Evolutionary conservation across 1,284 basidiomycete species (phyloP), one percentile per base, ranked within the genome.

Genomic region (Inonotus hispidus): DNA sequence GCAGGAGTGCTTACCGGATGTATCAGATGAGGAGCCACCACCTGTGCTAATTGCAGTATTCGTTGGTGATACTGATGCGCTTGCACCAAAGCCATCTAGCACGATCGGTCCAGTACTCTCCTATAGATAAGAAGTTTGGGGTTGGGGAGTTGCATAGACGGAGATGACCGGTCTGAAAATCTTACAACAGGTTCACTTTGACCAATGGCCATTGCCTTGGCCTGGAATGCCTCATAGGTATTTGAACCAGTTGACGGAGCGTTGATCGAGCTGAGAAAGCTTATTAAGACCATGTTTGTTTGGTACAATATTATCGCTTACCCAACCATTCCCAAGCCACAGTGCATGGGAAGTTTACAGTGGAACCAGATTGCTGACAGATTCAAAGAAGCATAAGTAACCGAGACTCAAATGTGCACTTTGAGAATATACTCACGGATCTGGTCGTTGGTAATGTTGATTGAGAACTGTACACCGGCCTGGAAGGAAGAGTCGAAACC

Each of bases 301-400:
- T 41, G 13, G 53, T 53, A 6, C 5, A n/a, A 32, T 14, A 25
- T 16, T 37, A 45, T 41, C 11, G 64, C 71, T 60, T 59, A 74
- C 63, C 82, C 83, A 46, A 84, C 83, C 82, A 85, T 84, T 35
- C 84, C 84, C 62, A 74, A 62, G 29, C 79, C 78, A 68, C 84
- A 87, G 71, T 86, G 84, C 3, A 64, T 53, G 1, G 73, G 63
- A 65, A 78, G 73, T 69, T 83, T 83, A 75, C 86, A 88, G 73
- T 81, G 82, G 77, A 83, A 86, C 82, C 82, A 88, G 60, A 84
- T 81, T 29, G 82, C 81, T 84, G 60, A 2, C 41, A 16, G 47
- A 39, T 50, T 23, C 50, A 32, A 32, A 32, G 32, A 32, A 32
- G 32, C 32, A 32, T 32, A 32, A 32, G 8, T 32, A 43, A 3